phyloP scores from a whole-genome alignment of 345 rosid genomes.

The Citropsis articulata region DNA sequence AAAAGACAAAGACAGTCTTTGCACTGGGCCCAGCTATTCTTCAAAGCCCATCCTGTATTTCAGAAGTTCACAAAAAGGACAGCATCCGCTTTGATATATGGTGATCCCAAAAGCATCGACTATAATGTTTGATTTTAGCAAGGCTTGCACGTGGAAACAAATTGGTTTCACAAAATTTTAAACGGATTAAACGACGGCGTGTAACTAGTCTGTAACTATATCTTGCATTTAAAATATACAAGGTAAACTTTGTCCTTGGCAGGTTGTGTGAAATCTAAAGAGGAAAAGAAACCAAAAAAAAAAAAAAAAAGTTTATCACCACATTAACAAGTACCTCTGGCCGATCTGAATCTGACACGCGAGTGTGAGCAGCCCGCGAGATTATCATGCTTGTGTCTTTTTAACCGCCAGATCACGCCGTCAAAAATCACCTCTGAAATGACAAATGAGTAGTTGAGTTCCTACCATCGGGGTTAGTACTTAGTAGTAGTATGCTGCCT shows the following conservation, averaged over 20 bases:
- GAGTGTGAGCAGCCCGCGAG: neutral
- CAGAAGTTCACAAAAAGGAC: conserved; percentile 10
- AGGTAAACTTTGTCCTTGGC: neutral
- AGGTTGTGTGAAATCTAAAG: neutral
- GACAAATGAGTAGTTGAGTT: neutral
- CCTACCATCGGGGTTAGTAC: neutral
- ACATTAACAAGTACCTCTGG: neutral
- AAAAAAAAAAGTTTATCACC: neutral
- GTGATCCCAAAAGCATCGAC: conserved; percentile 7
- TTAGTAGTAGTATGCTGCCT: neutral
- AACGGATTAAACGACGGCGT: neutral
- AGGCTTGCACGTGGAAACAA: neutral
- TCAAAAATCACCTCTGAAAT: conserved; percentile 13
- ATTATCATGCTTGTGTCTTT: conserved; percentile 15
- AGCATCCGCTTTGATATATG: conserved; percentile 16
- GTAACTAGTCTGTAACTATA: neutral
- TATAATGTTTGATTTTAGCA: neutral
- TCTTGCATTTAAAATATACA: neutral
- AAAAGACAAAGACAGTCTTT: conserved; percentile 48
- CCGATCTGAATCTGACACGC: conserved; percentile 20
- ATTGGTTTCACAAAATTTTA: neutral
- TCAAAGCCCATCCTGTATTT: conserved; percentile 1
- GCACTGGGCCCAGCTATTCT: conserved; percentile 25
- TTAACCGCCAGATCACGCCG: conserved; percentile 29
- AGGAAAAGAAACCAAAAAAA: neutral